Conservation (phyloP, 2,329 filamentous ascomycete genomes). For the Claviceps monticola region DNA sequence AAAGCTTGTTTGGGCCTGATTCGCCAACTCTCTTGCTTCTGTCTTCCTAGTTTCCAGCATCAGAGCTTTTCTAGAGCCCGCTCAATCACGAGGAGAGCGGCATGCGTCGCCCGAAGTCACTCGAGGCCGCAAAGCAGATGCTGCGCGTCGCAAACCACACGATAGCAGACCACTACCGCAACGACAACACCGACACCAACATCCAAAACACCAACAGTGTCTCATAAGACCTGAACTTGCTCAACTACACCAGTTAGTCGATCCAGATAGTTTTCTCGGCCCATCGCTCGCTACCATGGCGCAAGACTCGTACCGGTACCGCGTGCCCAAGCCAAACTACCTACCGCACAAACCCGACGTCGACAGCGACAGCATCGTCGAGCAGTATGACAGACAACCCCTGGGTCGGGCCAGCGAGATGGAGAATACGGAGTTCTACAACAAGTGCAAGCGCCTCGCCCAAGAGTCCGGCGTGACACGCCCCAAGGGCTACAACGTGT, state of each 20-base stretch:
- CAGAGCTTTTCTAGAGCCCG: too few species aligned
- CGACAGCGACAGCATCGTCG: constrained; percentile 38
- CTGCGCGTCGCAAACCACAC: neutral
- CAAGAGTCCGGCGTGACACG: constrained; percentile 57
- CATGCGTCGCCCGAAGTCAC: neutral
- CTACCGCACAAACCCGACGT: constrained; percentile 39
- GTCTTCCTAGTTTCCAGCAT: neutral
- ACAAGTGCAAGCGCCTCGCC: constrained; percentile 42
- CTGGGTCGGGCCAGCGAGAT: constrained; percentile 36
- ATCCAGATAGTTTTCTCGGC: neutral
- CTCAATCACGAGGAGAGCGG: neutral
- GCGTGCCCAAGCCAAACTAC: constrained; percentile 45
- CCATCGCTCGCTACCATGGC: constrained; percentile 15
- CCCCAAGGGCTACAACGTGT: constrained; percentile 80
- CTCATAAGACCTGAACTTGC: neutral
- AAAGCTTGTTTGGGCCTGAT: neutral
- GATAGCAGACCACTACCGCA: neutral
- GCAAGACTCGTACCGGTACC: constrained; percentile 35
- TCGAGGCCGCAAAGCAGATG: neutral
- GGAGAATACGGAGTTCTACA: constrained; percentile 42
- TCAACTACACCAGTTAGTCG: too few species aligned
- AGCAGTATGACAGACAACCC: constrained; percentile 35
- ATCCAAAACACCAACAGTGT: neutral
- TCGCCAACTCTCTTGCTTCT: neutral
- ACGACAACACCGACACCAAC: neutral